Evolutionary conservation across 345 rosid genomes (phyloP).

Genomic region (Camelina laxa): DNA sequence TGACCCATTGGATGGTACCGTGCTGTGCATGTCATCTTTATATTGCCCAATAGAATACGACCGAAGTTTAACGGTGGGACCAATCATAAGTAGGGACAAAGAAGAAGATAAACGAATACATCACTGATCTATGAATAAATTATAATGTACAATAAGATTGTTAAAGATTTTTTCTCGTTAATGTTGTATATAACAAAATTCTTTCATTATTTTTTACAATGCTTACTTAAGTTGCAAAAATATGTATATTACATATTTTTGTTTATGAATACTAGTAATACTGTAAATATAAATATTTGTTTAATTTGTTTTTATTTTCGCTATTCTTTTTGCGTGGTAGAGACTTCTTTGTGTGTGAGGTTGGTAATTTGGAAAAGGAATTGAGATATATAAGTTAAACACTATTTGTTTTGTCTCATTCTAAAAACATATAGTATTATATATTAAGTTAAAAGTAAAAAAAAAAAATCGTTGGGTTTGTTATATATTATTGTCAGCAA

Average conservation of each 20-base stretch:
- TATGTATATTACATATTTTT: neutral
- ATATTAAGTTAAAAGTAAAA: neutral
- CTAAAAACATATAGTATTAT: too few species aligned
- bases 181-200: too few species aligned
- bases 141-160: too few species aligned
- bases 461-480: slow-evolving; percentile 10
- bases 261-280: neutral
- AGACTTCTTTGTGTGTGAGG: neutral
- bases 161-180: too few species aligned
- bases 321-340: neutral
- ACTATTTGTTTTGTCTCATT: slow-evolving; percentile 3
- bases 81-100: neutral
- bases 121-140: neutral
- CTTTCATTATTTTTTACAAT: too few species aligned
- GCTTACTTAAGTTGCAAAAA: neutral
- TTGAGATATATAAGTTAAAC: neutral
- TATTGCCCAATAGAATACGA: slow-evolving; percentile 12
- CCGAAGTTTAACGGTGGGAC: neutral
- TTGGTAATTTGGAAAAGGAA: slow-evolving; percentile 9
- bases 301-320: neutral
- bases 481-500: slow-evolving; percentile 29
- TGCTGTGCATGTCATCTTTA: neutral
- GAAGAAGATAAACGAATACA: neutral
- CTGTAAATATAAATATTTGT: neutral
- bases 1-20: neutral